Evolutionary conservation across 2,329 filamentous ascomycete species (phyloP).

Genomic region (Tolypocladium amazonense): DNA sequence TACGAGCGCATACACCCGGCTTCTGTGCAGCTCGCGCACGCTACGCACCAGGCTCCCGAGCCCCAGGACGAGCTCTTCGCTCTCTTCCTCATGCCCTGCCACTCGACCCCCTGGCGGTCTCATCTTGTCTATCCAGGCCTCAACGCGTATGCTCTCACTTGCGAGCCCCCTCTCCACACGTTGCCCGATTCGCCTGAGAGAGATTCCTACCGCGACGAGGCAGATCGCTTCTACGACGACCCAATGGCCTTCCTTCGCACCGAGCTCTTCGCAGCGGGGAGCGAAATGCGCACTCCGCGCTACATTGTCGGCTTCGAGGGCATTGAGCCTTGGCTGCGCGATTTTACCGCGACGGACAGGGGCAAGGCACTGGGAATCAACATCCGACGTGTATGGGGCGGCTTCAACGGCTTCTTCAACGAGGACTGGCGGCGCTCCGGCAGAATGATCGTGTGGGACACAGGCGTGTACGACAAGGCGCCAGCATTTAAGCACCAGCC

Average conservation of each 20-base stretch:
- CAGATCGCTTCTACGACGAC: constrained; percentile 78
- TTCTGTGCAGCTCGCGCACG: constrained; percentile 11
- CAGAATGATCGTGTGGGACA: constrained; percentile 50
- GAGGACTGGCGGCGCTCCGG: constrained; percentile 49
- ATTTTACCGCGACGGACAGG: constrained; percentile 31
- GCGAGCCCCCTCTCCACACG: constrained; percentile 73
- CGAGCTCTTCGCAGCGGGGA: constrained; percentile 33
- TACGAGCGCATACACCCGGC: constrained; percentile 49
- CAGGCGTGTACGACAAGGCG: constrained; percentile 21
- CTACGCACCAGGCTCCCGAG: constrained; percentile 8
- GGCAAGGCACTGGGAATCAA: constrained; percentile 30
- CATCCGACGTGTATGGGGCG: constrained; percentile 40
- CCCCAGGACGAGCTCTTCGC: constrained; percentile 43
- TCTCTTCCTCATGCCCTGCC: constrained; percentile 89
- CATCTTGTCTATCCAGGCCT: constrained; percentile 69
- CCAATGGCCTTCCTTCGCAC: constrained; percentile 40
- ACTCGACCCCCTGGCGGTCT: constrained; percentile 90
- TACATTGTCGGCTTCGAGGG: constrained; percentile 54
- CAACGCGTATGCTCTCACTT: constrained; percentile 74
- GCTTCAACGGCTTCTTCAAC: constrained; percentile 51
- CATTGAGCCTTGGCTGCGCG: constrained; percentile 34
- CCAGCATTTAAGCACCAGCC: not conserved
- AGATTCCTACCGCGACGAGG: constrained; percentile 70
- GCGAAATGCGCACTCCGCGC: constrained; percentile 28
- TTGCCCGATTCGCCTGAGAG: constrained; percentile 50